Conservation (phyloP, 306 rosid species). For the Biancaea sappan region DNA sequence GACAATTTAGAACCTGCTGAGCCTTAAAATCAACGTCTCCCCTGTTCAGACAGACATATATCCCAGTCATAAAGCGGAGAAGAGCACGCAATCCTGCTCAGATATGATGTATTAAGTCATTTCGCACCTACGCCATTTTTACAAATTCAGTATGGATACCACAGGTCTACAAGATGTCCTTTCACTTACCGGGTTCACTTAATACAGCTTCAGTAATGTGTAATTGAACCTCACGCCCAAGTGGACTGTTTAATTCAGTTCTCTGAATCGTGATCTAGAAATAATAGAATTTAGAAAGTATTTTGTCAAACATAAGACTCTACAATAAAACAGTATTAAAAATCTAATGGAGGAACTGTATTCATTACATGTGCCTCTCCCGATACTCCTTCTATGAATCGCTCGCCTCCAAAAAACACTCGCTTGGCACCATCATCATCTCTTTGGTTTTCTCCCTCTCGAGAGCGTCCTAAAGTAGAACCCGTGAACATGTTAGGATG, state of each 20-base stretch:
- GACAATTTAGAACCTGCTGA: constrained; percentile 61
- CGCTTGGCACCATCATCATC: constrained; percentile 98
- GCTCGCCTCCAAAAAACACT: constrained; percentile 94
- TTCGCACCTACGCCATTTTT: constrained; percentile 3
- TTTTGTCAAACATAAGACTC: constrained; percentile 27
- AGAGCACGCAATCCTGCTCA: constrained; percentile 91
- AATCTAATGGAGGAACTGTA: constrained; percentile 17
- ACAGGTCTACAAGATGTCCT: constrained; percentile 10
- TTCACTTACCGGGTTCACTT: constrained; percentile 85
- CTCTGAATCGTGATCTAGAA: constrained; percentile 86
- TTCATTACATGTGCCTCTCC: constrained; percentile 86
- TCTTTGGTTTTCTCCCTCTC: constrained; percentile 63
- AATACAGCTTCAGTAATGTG: constrained; percentile 88
- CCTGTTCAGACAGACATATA: constrained; percentile 84
- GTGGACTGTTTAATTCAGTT: constrained; percentile 86
- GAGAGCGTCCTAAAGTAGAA: constrained; percentile 64
- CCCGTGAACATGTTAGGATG: constrained; percentile 99
- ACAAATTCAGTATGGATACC: constrained; percentile 21
- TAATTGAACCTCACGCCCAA: constrained; percentile 93
- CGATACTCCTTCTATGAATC: constrained; percentile 90
- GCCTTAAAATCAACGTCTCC: constrained; percentile 77
- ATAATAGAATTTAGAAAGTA: constrained; percentile 31
- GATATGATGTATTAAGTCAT: constrained; percentile 27
- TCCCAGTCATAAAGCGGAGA: constrained; percentile 91
- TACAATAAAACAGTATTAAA: constrained; percentile 15